phyloP scores from a whole-genome alignment of 306 rosid species.

The Rosa lucieae region DNA sequence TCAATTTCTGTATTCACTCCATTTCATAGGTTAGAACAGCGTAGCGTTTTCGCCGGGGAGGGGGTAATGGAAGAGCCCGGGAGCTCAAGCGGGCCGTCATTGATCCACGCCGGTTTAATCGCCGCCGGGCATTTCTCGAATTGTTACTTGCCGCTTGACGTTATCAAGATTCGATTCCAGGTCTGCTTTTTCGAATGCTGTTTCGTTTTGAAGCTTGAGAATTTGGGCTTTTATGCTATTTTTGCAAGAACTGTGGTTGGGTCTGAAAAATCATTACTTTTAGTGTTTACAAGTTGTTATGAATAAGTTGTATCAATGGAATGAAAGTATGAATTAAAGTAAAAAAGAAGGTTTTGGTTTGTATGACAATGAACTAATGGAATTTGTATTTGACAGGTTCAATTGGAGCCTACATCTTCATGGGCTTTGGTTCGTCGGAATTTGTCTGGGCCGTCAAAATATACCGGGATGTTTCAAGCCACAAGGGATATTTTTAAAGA shows the following conservation, averaged over 20 bases:
- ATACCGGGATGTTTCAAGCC: slow-evolving; percentile 92
- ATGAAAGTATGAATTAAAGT: background rate
- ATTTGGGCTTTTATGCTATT: background rate
- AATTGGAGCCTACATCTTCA: slow-evolving; percentile 81
- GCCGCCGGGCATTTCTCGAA: slow-evolving; percentile 85
- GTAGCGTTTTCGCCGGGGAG: background rate
- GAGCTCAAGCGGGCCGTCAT: slow-evolving; percentile 62
- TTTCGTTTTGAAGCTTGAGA: background rate
- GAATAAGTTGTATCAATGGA: background rate
- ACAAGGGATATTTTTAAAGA: slow-evolving; percentile 84
- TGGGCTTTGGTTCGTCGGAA: slow-evolving; percentile 67
- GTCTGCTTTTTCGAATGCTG: slow-evolving; percentile 26
- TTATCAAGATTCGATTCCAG: slow-evolving; percentile 96
- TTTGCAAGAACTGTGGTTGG: no score
- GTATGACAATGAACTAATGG: slow-evolving; percentile 13
- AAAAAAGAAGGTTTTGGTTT: no score
- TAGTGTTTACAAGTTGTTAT: background rate
- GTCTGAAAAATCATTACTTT: background rate
- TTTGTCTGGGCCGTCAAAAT: slow-evolving; percentile 63
- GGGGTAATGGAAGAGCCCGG: slow-evolving; percentile 69
- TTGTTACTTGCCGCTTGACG: slow-evolving; percentile 92
- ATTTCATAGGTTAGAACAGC: slow-evolving; percentile 25
- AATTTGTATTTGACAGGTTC: slow-evolving; percentile 56
- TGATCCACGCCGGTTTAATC: slow-evolving; percentile 75
- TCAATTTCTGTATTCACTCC: background rate